These are phyloP conservation scores for Didymella arachidicola DNA, from an alignment of 2,329 filamentous ascomycete genomes.

Conservation along the genomic window DNA sequence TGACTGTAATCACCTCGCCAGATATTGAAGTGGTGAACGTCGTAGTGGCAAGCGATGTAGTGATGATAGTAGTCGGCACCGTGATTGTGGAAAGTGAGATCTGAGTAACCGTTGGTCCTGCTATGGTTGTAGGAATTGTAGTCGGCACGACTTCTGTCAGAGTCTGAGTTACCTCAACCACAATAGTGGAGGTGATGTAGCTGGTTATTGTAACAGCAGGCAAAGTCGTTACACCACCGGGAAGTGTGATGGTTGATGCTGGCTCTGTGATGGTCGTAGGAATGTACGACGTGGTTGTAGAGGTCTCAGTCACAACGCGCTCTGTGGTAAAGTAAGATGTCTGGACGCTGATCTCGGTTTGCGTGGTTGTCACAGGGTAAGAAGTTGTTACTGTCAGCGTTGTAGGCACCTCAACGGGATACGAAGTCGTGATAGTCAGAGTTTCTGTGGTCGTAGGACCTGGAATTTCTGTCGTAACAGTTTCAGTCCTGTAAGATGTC, in stretches of 20 bases:
- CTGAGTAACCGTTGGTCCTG: background rate
- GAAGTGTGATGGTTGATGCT: slow-evolving; percentile 9
- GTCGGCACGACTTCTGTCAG: background rate
- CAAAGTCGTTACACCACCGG: slow-evolving; percentile 6
- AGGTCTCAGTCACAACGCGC: slow-evolving; percentile 8
- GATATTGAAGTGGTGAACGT: slow-evolving; percentile 3
- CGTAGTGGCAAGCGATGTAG: background rate
- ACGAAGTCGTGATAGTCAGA: background rate
- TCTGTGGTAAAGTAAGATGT: slow-evolving; percentile 12
- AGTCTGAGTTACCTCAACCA: background rate
- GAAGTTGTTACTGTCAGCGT: background rate
- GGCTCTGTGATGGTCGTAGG: slow-evolving; percentile 3
- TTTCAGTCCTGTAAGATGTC: slow-evolving; percentile 6
- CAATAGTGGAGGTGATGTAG: slow-evolving; percentile 5
- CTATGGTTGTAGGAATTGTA: background rate
- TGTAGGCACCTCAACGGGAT: background rate
- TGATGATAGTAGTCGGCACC: background rate
- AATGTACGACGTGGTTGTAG: slow-evolving; percentile 3
- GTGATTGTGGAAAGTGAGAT: background rate
- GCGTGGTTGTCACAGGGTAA: slow-evolving; percentile 3
- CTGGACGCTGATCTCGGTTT: background rate
- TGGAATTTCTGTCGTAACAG: background rate
- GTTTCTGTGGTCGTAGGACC: background rate
- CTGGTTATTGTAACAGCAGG: slow-evolving; percentile 3
- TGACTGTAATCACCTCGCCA: background rate